Evolutionary conservation across 2,329 filamentous ascomycete genomes (phyloP).

Genomic region (Trichophyton simii): DNA sequence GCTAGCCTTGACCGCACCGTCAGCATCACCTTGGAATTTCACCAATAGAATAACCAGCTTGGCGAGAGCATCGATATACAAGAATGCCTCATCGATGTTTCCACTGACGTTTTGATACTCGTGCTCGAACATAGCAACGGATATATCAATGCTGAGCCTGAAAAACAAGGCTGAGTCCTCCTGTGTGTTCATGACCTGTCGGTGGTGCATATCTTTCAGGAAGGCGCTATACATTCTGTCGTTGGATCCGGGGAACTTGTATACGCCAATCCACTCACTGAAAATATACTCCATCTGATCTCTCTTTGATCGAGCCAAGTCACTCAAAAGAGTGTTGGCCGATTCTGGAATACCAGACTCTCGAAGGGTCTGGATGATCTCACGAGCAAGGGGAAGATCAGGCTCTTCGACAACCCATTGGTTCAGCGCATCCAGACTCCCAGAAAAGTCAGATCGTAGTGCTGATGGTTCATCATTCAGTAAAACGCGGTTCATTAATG

Average conservation of each 20-base stretch:
- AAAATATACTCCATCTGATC: conserved; percentile 93
- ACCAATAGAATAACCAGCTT: conserved; percentile 68
- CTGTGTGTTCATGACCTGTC: conserved; percentile 57
- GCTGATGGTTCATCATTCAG: conserved; percentile 66
- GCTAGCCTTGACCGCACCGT: conserved; percentile 46
- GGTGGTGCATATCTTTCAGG: conserved; percentile 68
- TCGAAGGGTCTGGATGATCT: conserved; percentile 55
- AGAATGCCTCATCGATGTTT: conserved; percentile 47
- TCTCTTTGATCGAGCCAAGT: conserved; percentile 48
- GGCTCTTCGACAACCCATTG: conserved; percentile 68
- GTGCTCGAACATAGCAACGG: conserved; percentile 65
- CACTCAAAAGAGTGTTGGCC: conserved; percentile 42
- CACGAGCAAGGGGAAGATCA: conserved; percentile 50
- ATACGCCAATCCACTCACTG: conserved; percentile 82
- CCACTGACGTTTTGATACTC: conserved; percentile 49
- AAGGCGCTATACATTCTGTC: conserved; percentile 64
- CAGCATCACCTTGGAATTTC: conserved; percentile 53
- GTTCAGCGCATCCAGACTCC: conserved; percentile 69
- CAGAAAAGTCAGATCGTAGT: conserved; percentile 73
- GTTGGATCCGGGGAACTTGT: conserved; percentile 61
- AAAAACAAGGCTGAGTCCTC: conserved; percentile 72
- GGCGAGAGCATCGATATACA: conserved; percentile 66
- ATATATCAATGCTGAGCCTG: conserved; percentile 66
- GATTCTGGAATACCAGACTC: conserved; percentile 45
- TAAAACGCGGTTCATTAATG: conserved; percentile 64